Base-by-base conservation (phyloP, 2,329 filamentous ascomycete genomes). In the Arthrobotrys sinensis region DNA sequence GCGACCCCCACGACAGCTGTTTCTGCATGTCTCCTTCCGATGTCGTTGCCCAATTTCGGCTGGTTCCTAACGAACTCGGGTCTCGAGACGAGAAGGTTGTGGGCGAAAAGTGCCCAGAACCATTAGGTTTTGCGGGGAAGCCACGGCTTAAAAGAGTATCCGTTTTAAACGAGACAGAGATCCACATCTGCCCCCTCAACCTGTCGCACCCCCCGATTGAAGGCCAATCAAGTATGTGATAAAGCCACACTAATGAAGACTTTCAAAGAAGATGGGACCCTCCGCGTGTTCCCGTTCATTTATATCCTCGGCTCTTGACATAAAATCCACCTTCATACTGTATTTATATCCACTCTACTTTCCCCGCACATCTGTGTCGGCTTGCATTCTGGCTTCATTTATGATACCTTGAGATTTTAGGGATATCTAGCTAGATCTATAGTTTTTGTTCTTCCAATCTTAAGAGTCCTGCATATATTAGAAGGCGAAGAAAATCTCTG, bases 81-180 rank as follows among this genome's bases (percentile, higher is more conserved):
- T 8, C 19, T 60, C 55, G 55, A 60, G 34, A 60, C 55, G 55
- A 60, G 28, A 14, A 38, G 19, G 19, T 21, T 36, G 34, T 28
- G 24, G 4, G 24, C 24, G 4, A 28, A 28, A 28, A 28, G 55
- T 19, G 36, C 55, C 55, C 36, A 43, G 34, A 11, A 24, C 36
- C 40, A 28, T 60, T 60, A 60, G 34, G 14, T 60, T 60, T 60
- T 60, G 55, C 36, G 55, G 55, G 36, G 55, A 60, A 60, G 55
- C 55, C 55, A 60, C 55, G 55, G 55, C 55, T 60, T 60, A 60
- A 60, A 60, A 60, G 55, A 28, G 19, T 36, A 24, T 43, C 55
- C 12, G 36, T 14, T 32, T 52, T 32, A 52, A 28, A 24, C 32
- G 14, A 57, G 52, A 57, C 52, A 57, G 40, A 64, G 60, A 48